Evolutionary conservation across 306 rosid species (phyloP).

Genomic region (Cicer cuneatum): DNA sequence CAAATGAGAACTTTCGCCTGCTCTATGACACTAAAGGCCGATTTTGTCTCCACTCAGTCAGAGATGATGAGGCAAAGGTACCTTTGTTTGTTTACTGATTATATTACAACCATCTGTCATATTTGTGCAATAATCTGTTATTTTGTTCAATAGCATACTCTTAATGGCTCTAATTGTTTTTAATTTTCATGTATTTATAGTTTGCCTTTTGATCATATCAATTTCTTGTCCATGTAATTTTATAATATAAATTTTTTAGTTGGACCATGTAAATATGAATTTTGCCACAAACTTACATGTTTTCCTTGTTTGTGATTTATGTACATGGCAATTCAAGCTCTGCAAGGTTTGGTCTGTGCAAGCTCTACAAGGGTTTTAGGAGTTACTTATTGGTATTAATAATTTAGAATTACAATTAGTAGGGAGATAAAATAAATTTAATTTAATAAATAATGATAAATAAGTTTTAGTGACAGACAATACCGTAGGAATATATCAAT

Average conservation of each 20-base stretch:
- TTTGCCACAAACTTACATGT: not conserved
- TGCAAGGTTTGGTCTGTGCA: slow-evolving; percentile 83
- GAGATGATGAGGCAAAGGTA: slow-evolving; percentile 91
- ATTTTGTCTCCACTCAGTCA: slow-evolving; percentile 74
- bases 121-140: not conserved
- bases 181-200: not conserved
- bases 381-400: too few relatives aligned
- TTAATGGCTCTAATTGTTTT: not conserved
- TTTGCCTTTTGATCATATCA: not conserved
- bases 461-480: too few relatives aligned
- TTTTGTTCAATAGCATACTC: not conserved
- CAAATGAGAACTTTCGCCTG: slow-evolving; percentile 75
- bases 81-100: not conserved
- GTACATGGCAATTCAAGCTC: slow-evolving; percentile 65
- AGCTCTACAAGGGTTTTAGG: too few relatives aligned
- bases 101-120: not conserved
- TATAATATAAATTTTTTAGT: not conserved
- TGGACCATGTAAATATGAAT: not conserved
- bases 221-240: not conserved
- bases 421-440: too few relatives aligned
- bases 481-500: too few relatives aligned
- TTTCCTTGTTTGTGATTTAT: not conserved
- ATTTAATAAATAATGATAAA: too few relatives aligned
- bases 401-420: too few relatives aligned
- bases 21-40: slow-evolving; percentile 47